Percentiles rank a stretch among this genome's conserved stretches.
phyloP scores from a whole-genome alignment of 768 basidiomycete species.

The Pisolithus tinctorius region DNA sequence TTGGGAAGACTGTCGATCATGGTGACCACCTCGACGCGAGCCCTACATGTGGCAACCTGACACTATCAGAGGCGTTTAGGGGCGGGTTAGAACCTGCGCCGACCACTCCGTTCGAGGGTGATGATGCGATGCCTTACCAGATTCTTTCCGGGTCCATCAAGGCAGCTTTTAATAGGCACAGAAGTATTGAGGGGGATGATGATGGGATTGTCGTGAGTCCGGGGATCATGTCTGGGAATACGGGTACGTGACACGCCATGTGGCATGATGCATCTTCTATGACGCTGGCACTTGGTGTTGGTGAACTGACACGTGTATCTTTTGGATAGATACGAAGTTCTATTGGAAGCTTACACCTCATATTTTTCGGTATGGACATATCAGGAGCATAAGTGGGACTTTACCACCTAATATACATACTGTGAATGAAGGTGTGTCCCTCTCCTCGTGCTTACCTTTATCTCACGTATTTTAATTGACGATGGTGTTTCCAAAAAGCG shows the following conservation, averaged over 20 bases:
- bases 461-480: neutral
- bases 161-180: conserved; percentile 48
- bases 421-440: conserved; percentile 57
- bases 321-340: conserved; percentile 33
- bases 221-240: conserved; percentile 56
- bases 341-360: conserved; percentile 46
- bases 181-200: conserved; percentile 29
- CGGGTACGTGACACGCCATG: conserved; percentile 19
- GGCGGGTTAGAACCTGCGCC: conserved; percentile 60
- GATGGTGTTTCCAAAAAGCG: conserved; percentile 25
- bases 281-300: too few species aligned
- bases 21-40: conserved; percentile 4
- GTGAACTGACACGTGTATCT: too few species aligned
- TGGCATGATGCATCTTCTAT: too few species aligned
- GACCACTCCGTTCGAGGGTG: conserved; percentile 37
- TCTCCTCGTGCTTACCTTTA: neutral
- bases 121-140: conserved; percentile 32
- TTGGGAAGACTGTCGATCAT: conserved; percentile 38
- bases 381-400: conserved; percentile 24
- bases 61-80: conserved; percentile 42
- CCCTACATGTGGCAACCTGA: conserved; percentile 39
- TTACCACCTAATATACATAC: conserved; percentile 45
- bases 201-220: conserved; percentile 37
- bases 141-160: conserved; percentile 62
- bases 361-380: conserved; percentile 62